Evolutionary conservation across 441 rosid species (phyloP), one percentile per base, ranked within the genome.

Genomic region (Corymbia calophylla): DNA sequence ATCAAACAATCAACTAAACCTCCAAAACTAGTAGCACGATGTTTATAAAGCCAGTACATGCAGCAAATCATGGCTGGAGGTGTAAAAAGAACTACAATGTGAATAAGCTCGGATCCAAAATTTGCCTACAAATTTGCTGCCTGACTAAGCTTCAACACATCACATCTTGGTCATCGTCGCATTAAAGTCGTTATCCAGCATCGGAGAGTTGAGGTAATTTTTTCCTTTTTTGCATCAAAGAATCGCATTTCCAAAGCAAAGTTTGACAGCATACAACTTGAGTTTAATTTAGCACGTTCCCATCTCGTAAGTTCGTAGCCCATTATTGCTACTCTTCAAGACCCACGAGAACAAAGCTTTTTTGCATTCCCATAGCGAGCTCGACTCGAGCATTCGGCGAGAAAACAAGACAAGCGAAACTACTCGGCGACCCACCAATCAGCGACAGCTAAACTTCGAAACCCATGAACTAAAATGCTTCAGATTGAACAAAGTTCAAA

Each of bases 71-170:
- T 1, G 51, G 84, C 84, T 7, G 51, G 84, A 77, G 84, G 51
- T 47, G 80, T 3, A 1, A 32, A 82, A 10, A 14, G 39, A n/a
- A 6, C 49, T 39, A 10, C 23, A 86, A 16, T 18, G 2, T 1
- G 1, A 17, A 27, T 54, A 47, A 44, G 68, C 4, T 0, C 18
- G 8, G 84, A 73, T 39, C 17, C 84, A 73, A 21, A 0, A 0
- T 21, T 39, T 44, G 84, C 84, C 10, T 14, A 44, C 84, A 7
- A 77, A 39, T 39, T 12, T 77, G 84, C 27, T 77, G 17, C 84
- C 84, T 77, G 3, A 77, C 51, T 39, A 77, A 44, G 84, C 29
- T 77, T 77, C 51, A 77, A 39, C 84, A 39, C 84, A 39, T 39
- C 7, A 8, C 84, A 3, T 15, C n/a, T 1, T 16, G 5, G 68